phyloP scores from a whole-genome alignment of 768 basidiomycete genomes.

The Neoboletus magnificus region DNA sequence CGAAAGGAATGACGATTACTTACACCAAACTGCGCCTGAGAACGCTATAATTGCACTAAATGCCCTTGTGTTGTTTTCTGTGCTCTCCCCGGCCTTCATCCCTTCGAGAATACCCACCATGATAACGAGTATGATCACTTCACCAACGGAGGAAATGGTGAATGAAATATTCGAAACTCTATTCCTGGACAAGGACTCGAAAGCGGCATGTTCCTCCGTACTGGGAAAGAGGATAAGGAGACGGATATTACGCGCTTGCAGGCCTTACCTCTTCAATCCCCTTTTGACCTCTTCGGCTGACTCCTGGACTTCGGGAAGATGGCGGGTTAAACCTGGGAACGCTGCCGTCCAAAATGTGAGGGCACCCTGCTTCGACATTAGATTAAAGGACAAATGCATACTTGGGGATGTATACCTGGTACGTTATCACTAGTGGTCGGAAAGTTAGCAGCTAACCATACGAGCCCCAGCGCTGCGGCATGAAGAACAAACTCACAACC shows the following conservation, averaged over 20 bases:
- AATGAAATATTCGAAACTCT: conserved; percentile 76
- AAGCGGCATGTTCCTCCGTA: conserved; percentile 47
- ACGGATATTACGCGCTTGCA: not conserved
- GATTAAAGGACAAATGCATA: not conserved
- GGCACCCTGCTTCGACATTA: conserved; percentile 42
- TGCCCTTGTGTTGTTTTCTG: conserved; percentile 70
- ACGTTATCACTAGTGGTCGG: conserved; percentile 54
- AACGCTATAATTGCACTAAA: conserved; percentile 79
- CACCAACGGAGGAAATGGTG: conserved; percentile 64
- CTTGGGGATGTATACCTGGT: conserved; percentile 45
- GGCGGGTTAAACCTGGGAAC: conserved; percentile 69
- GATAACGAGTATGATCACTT: conserved; percentile 63
- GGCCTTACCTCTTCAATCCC: conserved; percentile 46
- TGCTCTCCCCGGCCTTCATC: conserved; percentile 55
- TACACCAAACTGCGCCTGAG: conserved; percentile 73
- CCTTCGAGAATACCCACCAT: conserved; percentile 76
- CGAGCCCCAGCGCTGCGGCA: not conserved
- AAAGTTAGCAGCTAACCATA: not conserved
- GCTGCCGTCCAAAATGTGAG: conserved; percentile 84
- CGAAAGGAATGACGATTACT: conserved; percentile 19
- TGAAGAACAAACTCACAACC: conserved; percentile 44
- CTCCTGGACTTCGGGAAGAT: conserved; percentile 64
- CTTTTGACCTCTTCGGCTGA: conserved; percentile 41
- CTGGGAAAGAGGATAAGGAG: conserved; percentile 21
- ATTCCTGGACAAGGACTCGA: conserved; percentile 66